A percentile compares a stretch with the other conserved stretches of the same genome.
phyloP scores from a whole-genome alignment of 495 filamentous ascomycete species.

The Trypethelium eluteriae region DNA sequence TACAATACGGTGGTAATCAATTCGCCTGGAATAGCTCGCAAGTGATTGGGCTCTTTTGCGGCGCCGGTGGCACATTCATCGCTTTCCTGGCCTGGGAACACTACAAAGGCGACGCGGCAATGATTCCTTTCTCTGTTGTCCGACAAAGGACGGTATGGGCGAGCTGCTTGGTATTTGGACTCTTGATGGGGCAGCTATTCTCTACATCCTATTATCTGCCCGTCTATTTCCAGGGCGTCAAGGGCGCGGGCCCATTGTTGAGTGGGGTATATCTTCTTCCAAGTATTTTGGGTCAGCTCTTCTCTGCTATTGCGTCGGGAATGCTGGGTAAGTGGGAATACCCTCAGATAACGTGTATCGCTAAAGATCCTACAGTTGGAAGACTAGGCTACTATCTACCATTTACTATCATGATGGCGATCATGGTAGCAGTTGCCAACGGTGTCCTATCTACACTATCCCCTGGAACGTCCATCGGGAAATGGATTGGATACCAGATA shows the following conservation, averaged over 20 bases:
- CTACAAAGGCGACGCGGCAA: conserved; percentile 21
- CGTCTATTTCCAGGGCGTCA: conserved; percentile 25
- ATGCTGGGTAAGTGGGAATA: conserved; percentile 10
- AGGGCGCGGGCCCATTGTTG: conserved; percentile 21
- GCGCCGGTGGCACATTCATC: conserved; percentile 16
- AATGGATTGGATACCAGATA: conserved; percentile 56
- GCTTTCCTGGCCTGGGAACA: conserved; percentile 22
- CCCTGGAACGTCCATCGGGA: conserved; percentile 36
- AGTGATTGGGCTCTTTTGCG: conserved; percentile 22
- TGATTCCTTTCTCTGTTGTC: conserved; percentile 19
- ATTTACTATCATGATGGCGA: conserved; percentile 32
- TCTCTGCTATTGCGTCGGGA: conserved; percentile 21
- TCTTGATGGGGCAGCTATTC: conserved; percentile 18
- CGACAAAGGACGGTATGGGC: conserved; percentile 17
- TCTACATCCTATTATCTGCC: conserved; percentile 21
- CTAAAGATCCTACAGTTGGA: conserved; percentile 20
- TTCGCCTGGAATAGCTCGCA: conserved; percentile 42
- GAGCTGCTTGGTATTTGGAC: conserved; percentile 9
- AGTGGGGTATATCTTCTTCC: conserved; percentile 25
- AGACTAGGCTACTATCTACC: conserved; percentile 48
- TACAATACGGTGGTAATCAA: conserved; percentile 47
- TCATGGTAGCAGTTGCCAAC: conserved; percentile 36
- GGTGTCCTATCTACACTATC: conserved; percentile 47
- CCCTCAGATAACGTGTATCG: no score
- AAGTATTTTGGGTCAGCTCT: conserved; percentile 16